A percentile compares a stretch with the other conserved stretches of the same genome.
Evolutionary conservation across 2,329 filamentous ascomycete genomes (phyloP).

Genomic region (Fusarium piperis): DNA sequence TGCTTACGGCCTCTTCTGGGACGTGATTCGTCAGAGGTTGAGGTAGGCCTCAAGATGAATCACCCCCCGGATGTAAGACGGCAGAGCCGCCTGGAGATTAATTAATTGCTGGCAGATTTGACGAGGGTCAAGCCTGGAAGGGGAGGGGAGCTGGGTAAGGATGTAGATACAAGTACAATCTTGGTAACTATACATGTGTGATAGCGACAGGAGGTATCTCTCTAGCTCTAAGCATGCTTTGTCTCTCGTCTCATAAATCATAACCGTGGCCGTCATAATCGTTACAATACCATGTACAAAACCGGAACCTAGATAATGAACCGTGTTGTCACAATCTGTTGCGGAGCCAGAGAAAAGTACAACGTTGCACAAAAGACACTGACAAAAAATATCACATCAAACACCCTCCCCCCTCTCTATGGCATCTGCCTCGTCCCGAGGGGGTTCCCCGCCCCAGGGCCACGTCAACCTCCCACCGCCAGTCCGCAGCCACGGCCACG

Average conservation of each 20-base stretch:
- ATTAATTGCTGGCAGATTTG: background rate
- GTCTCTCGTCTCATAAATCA: conserved; percentile 1
- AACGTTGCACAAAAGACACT: background rate
- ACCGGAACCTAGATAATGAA: background rate
- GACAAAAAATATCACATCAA: background rate
- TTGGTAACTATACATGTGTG: conserved; percentile 4
- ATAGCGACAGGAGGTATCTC: conserved; percentile 3
- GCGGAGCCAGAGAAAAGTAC: background rate
- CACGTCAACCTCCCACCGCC: conserved; percentile 15
- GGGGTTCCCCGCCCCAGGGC: background rate
- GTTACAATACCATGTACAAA: background rate
- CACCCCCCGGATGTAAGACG: conserved; percentile 6
- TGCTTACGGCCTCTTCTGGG: background rate
- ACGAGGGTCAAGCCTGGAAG: background rate
- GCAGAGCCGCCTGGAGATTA: background rate
- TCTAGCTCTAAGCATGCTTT: background rate
- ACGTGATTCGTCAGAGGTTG: conserved; percentile 12
- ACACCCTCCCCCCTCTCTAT: conserved; percentile 18
- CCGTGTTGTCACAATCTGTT: conserved; percentile 1
- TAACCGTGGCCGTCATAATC: background rate
- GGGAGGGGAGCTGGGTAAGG: background rate
- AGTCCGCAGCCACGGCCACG: conserved; percentile 1
- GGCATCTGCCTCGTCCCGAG: conserved; percentile 11
- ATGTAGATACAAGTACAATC: conserved; percentile 1
- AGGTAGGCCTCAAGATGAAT: background rate